These are phyloP conservation scores for Globisporangium megalacanthum DNA, from an alignment of 352 stramenopile genomes.

Conservation along the genomic window DNA sequence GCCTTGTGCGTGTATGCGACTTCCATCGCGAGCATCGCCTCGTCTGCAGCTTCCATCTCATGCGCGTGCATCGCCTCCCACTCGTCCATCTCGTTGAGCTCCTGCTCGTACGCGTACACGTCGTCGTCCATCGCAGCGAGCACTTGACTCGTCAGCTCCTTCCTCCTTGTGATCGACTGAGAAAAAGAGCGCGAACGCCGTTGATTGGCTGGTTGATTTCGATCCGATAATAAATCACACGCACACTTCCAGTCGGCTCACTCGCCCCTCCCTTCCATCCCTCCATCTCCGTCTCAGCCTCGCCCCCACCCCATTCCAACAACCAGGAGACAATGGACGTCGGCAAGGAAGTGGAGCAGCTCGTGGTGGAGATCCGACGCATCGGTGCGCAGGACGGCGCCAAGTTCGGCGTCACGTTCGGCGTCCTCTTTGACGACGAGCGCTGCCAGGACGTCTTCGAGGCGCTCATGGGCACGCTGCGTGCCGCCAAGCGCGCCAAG, in stretches of 20 bases:
- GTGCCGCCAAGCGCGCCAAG: slow-evolving; percentile 65
- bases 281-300: neutral
- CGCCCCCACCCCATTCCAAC: neutral
- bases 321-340: slow-evolving; percentile 34
- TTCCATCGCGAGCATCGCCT: slow-evolving; percentile 57
- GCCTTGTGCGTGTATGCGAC: slow-evolving; percentile 14
- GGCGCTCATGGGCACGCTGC: slow-evolving; percentile 80
- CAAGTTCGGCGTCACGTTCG: slow-evolving; percentile 66
- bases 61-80: slow-evolving; percentile 80
- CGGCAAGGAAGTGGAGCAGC: slow-evolving; percentile 64
- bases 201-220: slow-evolving; percentile 17
- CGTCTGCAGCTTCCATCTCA: slow-evolving; percentile 74
- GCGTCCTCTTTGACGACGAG: slow-evolving; percentile 80
- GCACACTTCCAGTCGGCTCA: neutral
- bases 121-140: slow-evolving; percentile 41
- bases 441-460: slow-evolving; percentile 74
- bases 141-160: neutral
- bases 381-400: slow-evolving; percentile 43
- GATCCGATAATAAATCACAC: neutral
- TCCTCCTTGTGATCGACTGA: neutral
- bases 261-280: neutral
- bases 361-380: slow-evolving; percentile 67
- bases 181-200: slow-evolving; percentile 27
- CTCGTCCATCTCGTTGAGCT: slow-evolving; percentile 71
- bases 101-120: slow-evolving; percentile 73